A percentile compares a stretch with the other conserved stretches of the same genome.
phyloP scores from a whole-genome alignment of 805 yeast species.

The Wickerhamiella lipophila region DNA sequence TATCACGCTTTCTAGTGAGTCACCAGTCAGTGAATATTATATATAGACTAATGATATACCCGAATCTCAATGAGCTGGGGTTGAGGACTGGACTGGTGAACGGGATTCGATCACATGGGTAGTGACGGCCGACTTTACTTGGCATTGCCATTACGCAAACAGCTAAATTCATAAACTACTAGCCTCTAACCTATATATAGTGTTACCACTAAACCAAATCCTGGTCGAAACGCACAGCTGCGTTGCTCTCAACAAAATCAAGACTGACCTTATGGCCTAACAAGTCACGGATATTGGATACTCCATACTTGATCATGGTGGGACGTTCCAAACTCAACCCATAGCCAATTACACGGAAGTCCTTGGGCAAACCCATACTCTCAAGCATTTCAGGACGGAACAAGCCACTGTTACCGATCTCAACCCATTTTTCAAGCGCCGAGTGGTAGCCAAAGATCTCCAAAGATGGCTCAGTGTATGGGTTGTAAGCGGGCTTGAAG shows the following conservation, averaged over 20 bases:
- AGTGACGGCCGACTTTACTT: too few relatives aligned
- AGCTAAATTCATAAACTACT: too few relatives aligned
- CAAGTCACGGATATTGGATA: constrained; percentile 88
- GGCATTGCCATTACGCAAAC: too few relatives aligned
- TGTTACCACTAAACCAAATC: constrained; percentile 32
- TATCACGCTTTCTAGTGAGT: not conserved
- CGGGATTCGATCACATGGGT: too few relatives aligned
- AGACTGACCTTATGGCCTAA: constrained; percentile 93
- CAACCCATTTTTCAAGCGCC: constrained; percentile 94
- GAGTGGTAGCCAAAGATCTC: constrained; percentile 96
- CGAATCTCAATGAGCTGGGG: too few relatives aligned
- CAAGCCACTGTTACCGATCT: constrained; percentile 98
- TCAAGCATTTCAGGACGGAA: constrained; percentile 99
- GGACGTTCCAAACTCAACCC: constrained; percentile 97
- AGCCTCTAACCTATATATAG: too few relatives aligned
- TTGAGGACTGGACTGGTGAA: too few relatives aligned
- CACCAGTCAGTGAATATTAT: too few relatives aligned
- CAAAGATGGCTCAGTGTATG: constrained; percentile 97
- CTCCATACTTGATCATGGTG: constrained; percentile 96
- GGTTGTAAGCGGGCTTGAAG: constrained; percentile 98
- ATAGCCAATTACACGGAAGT: constrained; percentile 91
- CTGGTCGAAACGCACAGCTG: constrained; percentile 94
- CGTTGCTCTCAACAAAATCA: constrained; percentile 88
- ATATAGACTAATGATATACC: too few relatives aligned
- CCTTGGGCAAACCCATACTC: constrained; percentile 93